These are phyloP conservation scores for Apostasia shenzhenica DNA, from an alignment of 106 monocot genomes.

Conservation along the genomic window DNA sequence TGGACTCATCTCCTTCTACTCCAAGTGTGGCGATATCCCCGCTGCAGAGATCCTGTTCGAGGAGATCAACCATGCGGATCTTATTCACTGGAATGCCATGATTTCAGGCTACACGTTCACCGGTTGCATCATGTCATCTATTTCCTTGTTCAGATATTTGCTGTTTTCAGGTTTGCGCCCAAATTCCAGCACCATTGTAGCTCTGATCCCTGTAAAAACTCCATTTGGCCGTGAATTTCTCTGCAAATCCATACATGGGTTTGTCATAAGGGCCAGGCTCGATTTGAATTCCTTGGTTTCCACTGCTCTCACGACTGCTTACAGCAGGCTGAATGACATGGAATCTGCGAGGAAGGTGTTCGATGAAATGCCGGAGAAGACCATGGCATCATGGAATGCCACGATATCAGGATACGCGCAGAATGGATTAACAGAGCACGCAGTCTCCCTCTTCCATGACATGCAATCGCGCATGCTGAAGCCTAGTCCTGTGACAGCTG, in stretches of 20 bases:
- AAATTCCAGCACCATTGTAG: conserved; percentile 62
- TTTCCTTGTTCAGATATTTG: conserved; percentile 46
- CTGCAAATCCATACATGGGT: conserved; percentile 39
- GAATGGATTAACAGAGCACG: conserved; percentile 63
- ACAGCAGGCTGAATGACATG: conserved; percentile 54
- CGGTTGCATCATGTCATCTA: conserved; percentile 23
- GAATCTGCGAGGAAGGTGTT: conserved; percentile 45
- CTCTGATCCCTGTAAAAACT: conserved; percentile 50
- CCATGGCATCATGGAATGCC: conserved; percentile 72
- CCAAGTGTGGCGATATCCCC: conserved; percentile 46
- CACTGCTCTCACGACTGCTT: conserved; percentile 67
- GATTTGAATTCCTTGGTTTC: conserved; percentile 32
- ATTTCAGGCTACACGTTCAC: conserved; percentile 59
- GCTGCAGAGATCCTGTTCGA: conserved; percentile 32
- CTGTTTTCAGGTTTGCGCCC: conserved; percentile 16
- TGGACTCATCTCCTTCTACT: conserved; percentile 68
- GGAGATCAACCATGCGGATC: conserved; percentile 24
- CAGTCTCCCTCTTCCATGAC: conserved; percentile 50
- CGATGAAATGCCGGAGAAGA: conserved; percentile 51
- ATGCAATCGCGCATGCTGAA: conserved; percentile 44
- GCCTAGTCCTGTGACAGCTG: conserved; percentile 60
- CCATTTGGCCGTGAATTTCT: conserved; percentile 51
- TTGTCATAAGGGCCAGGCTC: conserved; percentile 39
- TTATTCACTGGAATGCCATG: conserved; percentile 63
- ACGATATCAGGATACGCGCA: conserved; percentile 79